A percentile compares a stretch with the other conserved stretches of the same genome.
These are phyloP conservation scores for Xylaria curta DNA, from an alignment of 495 filamentous ascomycete genomes.

Conservation along the genomic window DNA sequence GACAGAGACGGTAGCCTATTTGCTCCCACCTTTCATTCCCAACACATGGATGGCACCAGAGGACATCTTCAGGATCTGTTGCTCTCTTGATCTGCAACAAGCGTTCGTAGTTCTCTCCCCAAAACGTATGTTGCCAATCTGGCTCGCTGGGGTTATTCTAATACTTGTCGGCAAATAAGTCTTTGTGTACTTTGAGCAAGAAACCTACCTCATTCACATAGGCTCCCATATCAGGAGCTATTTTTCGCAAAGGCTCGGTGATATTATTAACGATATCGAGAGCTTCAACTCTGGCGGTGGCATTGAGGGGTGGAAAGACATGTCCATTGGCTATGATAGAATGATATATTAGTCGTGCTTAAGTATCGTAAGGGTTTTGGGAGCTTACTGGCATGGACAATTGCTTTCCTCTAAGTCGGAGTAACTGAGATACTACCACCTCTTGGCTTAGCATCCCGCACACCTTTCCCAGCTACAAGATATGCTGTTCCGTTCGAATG, in stretches of 20 bases:
- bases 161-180: slow-evolving; percentile 19
- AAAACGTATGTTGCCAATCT: slow-evolving; percentile 57
- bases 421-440: slow-evolving; percentile 53
- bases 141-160: slow-evolving; percentile 57
- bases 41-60: slow-evolving; percentile 66
- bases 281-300: slow-evolving; percentile 47
- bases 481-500: slow-evolving; percentile 25
- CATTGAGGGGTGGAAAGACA: slow-evolving; percentile 47
- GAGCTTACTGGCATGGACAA: slow-evolving; percentile 48
- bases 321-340: slow-evolving; percentile 38
- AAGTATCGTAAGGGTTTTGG: neutral
- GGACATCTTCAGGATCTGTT: slow-evolving; percentile 63
- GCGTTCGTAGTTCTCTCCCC: slow-evolving; percentile 55
- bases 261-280: slow-evolving; percentile 48
- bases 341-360: neutral
- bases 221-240: slow-evolving; percentile 46
- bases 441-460: slow-evolving; percentile 47
- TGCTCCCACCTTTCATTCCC: slow-evolving; percentile 66
- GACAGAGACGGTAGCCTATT: slow-evolving; percentile 43
- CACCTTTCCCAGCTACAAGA: slow-evolving; percentile 46
- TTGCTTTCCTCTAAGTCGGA: slow-evolving; percentile 62
- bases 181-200: neutral
- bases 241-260: slow-evolving; percentile 47
- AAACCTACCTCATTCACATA: slow-evolving; percentile 51
- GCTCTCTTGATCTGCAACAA: slow-evolving; percentile 56